Evolutionary conservation across 2,329 filamentous ascomycete species (phyloP), one percentile per base, ranked within the genome.

Genomic region (Cordyceps pruinosa): DNA sequence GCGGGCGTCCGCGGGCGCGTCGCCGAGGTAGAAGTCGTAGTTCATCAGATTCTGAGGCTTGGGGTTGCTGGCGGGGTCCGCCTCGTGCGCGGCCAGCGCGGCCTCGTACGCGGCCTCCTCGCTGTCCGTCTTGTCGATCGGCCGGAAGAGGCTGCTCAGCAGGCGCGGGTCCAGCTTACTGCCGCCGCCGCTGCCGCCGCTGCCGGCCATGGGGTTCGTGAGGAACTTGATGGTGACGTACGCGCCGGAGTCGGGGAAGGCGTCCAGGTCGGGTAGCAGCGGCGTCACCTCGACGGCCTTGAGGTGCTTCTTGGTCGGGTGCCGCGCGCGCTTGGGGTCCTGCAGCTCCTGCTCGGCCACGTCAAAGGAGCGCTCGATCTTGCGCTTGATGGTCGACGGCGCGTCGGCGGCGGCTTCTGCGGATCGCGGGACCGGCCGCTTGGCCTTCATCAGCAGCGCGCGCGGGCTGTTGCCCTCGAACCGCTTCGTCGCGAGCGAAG

Each of bases 221-320:
- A 79, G 78, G 70, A 88, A 87, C 70, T 88, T 88, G 72, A 88
- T 77, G 15, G 84, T 83, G 61, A 87, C 81, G 66, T 88, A 88
- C 60, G 84, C 84, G 56, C 85, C 85, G 3, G 81, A 82, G 68
- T 88, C 85, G 48, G 85, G 84, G 73, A 87, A 86, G n/a, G 83
- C 81, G 59, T 86, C 81, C 42, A 85, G 76, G 64, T 88, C 85
- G 6, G 85, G 85, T 19, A 88, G 70, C 39, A 88, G 70, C 28
- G 84, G 83, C 59, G 78, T 80, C 19, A 81, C 79, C 44, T 85
- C 81, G 17, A 85, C 76, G 4, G 86, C 72, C 64, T 79, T 80
- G 59, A 86, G 69, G 61, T 81, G 68, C 63, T 74, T 78, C 70
- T 84, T 85, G 48, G 76, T 77, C 5, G 81, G 84, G 65, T 86